Evolutionary conservation across 495 filamentous ascomycete species (phyloP), one percentile per base, ranked within the genome.

Genomic region (Trichoderma asperelloides): DNA sequence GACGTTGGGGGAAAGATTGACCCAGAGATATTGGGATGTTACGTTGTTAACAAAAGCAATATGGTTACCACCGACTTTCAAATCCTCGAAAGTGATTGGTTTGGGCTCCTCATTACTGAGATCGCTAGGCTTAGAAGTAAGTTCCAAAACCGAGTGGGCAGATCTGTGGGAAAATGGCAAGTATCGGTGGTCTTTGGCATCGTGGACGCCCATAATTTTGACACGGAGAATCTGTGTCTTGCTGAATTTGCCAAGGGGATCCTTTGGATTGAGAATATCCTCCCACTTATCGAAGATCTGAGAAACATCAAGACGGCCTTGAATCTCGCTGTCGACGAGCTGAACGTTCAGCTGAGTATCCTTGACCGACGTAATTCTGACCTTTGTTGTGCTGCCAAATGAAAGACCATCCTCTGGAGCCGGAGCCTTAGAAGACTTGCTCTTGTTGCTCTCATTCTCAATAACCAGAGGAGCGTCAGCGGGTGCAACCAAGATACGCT

Each of bases 21-120:
- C 87, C 94, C 93, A 98, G 25, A 95, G 79, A 69, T 85, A 90
- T 65, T 89, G 85, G 41, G 89, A 82, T 16, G 85, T 81, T 65
- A 93, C 77, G 69, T 96, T 97, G 78, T 98, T 98, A 74, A 98
- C 84, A 73, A 93, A 97, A 3, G 86, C 92, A 63, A 93, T 78
- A 78, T 87, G 88, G 0, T 78, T 84, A 13, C 88, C 87, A 41
- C 89, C 93, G 57, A 82, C 79, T 69, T 86, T 77, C 64, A 98
- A 78, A 69, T 91, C 86, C n/a, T 92, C 87, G 51, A 96, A 77
- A 41, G 87, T 87, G 28, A 96, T 77, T n/a, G 82, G 76, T 62
- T 87, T 82, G 9, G 74, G 63, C 5, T 70, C 30, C 23, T 74
- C 76, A 8, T 83, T 75, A 47, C 81, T 77, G 63, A 91, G 68